Evolutionary conservation across 768 basidiomycete genomes (phyloP).

Genomic region (Candolleomyces aberdarensis): DNA sequence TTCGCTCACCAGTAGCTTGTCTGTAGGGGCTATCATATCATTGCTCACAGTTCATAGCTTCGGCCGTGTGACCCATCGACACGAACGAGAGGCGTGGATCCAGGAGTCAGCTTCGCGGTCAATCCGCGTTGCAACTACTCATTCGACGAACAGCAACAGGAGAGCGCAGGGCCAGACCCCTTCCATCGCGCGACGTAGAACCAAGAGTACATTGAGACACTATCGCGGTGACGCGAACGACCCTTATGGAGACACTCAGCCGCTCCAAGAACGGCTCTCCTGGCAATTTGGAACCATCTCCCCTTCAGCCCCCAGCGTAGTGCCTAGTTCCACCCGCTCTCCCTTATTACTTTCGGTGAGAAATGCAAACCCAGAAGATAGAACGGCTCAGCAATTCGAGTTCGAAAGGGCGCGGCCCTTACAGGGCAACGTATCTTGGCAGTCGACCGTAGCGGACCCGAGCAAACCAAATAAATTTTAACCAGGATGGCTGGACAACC

Average conservation of each 20-base stretch:
- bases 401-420: neutral
- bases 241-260: slow-evolving; percentile 32
- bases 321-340: neutral
- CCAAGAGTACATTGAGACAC: slow-evolving; percentile 11
- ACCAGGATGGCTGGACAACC: no score
- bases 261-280: slow-evolving; percentile 10
- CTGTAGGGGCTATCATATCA: slow-evolving; percentile 53
- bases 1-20: slow-evolving; percentile 7
- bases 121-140: neutral
- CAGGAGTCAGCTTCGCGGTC: slow-evolving; percentile 45
- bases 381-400: neutral
- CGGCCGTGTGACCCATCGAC: slow-evolving; percentile 54
- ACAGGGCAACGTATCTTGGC: neutral
- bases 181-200: slow-evolving; percentile 5
- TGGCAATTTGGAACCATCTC: slow-evolving; percentile 8
- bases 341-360: slow-evolving; percentile 3
- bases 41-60: slow-evolving; percentile 58
- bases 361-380: neutral
- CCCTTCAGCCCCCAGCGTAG: neutral
- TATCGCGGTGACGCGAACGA: slow-evolving; percentile 18
- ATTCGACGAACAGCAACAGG: slow-evolving; percentile 3
- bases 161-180: slow-evolving; percentile 5
- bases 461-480: no score
- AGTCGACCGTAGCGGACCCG: neutral
- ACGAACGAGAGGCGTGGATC: slow-evolving; percentile 54